Conservation (phyloP, 176 grass and related monocot species). For the Carex cristatella region DNA sequence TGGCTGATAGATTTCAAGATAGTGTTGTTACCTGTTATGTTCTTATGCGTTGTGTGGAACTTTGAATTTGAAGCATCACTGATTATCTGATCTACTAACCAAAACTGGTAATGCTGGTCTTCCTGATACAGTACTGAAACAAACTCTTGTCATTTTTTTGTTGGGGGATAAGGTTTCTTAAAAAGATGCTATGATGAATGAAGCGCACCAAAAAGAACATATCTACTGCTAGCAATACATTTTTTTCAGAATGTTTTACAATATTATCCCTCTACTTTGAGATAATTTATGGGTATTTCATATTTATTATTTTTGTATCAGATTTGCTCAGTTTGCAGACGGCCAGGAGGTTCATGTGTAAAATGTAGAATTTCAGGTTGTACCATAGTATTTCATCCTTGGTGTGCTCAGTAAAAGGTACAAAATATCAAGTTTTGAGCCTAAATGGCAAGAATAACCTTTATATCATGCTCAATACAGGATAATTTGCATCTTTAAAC, state of each 20-base stretch:
- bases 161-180: not conserved
- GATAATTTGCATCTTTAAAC: not conserved
- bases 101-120: not conserved
- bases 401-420: slow-evolving; percentile 92
- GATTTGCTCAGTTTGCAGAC: slow-evolving; percentile 75
- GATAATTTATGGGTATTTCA: not conserved
- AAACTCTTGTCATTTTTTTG: not conserved
- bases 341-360: slow-evolving; percentile 75
- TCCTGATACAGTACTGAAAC: not conserved
- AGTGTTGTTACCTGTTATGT: not conserved
- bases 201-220: not conserved
- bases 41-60: not conserved
- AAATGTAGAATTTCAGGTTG: slow-evolving; percentile 72
- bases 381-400: slow-evolving; percentile 74
- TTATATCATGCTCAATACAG: not conserved
- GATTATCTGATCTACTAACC: not conserved
- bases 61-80: not conserved
- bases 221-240: not conserved
- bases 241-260: not conserved
- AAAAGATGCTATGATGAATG: not conserved
- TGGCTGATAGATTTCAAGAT: not conserved
- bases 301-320: slow-evolving; percentile 29
- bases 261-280: not conserved
- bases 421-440: slow-evolving; percentile 1
- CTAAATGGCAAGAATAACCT: not conserved